Base-by-base conservation (phyloP, 352 stramenopile genomes). In the Plasmopara halstedii region DNA sequence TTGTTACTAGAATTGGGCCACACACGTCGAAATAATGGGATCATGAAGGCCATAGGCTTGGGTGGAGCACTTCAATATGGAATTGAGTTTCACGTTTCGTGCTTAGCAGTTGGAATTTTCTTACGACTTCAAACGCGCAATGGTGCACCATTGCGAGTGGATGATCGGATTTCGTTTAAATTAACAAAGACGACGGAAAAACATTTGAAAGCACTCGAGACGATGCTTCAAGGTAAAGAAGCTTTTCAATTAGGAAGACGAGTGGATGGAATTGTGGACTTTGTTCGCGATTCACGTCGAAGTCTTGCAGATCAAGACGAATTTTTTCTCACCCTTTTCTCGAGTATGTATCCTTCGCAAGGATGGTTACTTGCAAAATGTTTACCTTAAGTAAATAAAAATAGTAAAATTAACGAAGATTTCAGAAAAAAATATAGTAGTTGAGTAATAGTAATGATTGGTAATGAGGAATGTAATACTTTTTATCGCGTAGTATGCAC, bases 31-130 rank as follows among this genome's bases (percentile, higher is more conserved):
- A 77, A 91, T 51, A 81, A 87, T 20, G 80, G 80, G 1, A 73
- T 91, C 53, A 91, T 91, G 80, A 89, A 89, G 53, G 80, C 77
- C 1, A 91, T 91, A 34, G 79, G 79, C 26, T 79, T 91, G 3
- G 76, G 75, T 18, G 79, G 80, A 0, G 80, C 80, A 2, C 62
- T 92, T 31, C 73, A 82, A 50, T 82, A 86, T 51, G 69, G 70
- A 14, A 60, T 86, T 13, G 80, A 91, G 48, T 90, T 91, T 50
- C 83, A 94, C 43, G 73, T 88, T 14, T 71, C 62, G 5, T 78
- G 73, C n/a, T 57, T 94, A 21, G 66, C 70, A 19, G 68, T 81
- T 4, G 80, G 83, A 29, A 52, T 94, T 2, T 94, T 89, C 43
- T 29, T 94, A 49, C 69, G 83, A 6, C 45, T 94, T 15, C 81